Conservation (phyloP, 208 protist species). For the Crithidia expoeki region DNA sequence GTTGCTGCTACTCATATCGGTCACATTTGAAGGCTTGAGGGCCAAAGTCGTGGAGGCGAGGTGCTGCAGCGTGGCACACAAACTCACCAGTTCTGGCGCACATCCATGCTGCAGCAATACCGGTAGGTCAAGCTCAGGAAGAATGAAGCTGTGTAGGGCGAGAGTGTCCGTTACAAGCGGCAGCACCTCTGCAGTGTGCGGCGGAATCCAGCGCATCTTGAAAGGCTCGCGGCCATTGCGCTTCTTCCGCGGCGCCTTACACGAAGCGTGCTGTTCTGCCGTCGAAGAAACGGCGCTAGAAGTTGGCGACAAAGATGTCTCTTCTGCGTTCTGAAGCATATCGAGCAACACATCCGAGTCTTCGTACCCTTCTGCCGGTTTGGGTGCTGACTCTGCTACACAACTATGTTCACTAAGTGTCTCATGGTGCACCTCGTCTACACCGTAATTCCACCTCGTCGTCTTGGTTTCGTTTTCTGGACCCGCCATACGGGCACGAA, state of each 20-base stretch:
- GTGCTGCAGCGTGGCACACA: conserved; percentile 63
- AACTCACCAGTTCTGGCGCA: conserved; percentile 44
- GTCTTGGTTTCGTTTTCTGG: not conserved
- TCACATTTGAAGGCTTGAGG: conserved; percentile 2
- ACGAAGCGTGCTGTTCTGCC: not conserved
- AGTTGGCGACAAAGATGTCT: not conserved
- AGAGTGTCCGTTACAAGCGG: conserved; percentile 66
- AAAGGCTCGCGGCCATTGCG: no score
- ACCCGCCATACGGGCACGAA: conserved; percentile 2
- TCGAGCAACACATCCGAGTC: conserved; percentile 36
- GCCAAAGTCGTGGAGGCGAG: conserved; percentile 51
- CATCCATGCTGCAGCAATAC: conserved; percentile 35
- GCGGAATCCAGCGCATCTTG: conserved; percentile 72
- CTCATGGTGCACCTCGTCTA: not conserved
- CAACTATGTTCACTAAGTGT: not conserved
- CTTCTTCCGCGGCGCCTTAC: not conserved
- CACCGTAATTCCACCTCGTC: not conserved
- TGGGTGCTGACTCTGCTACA: not conserved
- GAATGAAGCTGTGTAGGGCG: conserved; percentile 49
- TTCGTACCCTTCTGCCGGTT: not conserved
- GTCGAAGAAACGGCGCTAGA: not conserved
- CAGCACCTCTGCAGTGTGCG: conserved; percentile 48
- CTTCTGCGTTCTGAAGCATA: conserved; percentile 31
- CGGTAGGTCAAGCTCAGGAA: conserved; percentile 46
- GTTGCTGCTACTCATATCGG: not conserved